Conservation (phyloP, 495 filamentous ascomycete genomes). For the Aspergillus sclerotioniger region DNA sequence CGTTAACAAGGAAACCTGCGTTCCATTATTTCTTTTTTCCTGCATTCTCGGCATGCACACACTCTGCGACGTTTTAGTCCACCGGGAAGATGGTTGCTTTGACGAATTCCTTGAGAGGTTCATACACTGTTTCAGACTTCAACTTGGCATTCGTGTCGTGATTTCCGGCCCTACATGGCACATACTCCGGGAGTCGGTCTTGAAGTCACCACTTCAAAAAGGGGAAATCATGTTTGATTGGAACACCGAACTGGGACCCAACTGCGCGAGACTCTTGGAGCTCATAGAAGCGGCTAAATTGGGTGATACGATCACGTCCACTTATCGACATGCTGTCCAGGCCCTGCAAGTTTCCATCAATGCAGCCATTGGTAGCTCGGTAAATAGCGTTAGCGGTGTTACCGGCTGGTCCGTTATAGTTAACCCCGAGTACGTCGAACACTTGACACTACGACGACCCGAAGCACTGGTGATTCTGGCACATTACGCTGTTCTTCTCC, state of each 20-base stretch:
- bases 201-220: conserved; percentile 15
- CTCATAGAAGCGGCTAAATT: conserved; percentile 13
- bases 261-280: conserved; percentile 8
- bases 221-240: not conserved
- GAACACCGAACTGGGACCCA: not conserved
- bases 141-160: conserved; percentile 42
- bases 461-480: conserved; percentile 45
- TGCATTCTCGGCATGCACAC: conserved; percentile 42
- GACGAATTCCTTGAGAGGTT: conserved; percentile 37
- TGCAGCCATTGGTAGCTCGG: not conserved
- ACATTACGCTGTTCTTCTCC: conserved; percentile 37
- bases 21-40: conserved; percentile 50
- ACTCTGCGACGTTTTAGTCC: conserved; percentile 41
- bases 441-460: conserved; percentile 28
- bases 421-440: conserved; percentile 28
- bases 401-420: conserved; percentile 36
- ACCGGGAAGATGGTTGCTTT: conserved; percentile 28
- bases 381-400: conserved; percentile 12
- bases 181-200: conserved; percentile 11
- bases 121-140: conserved; percentile 39
- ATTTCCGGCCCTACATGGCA: conserved; percentile 24
- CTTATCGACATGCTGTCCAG: conserved; percentile 19
- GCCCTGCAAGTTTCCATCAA: conserved; percentile 18
- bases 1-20: conserved; percentile 34
- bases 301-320: conserved; percentile 10